Percentiles rank a stretch among this genome's conserved stretches.
These are phyloP conservation scores for Pichia ethanolica DNA, from an alignment of 805 yeast genomes.

Conservation along the genomic window DNA sequence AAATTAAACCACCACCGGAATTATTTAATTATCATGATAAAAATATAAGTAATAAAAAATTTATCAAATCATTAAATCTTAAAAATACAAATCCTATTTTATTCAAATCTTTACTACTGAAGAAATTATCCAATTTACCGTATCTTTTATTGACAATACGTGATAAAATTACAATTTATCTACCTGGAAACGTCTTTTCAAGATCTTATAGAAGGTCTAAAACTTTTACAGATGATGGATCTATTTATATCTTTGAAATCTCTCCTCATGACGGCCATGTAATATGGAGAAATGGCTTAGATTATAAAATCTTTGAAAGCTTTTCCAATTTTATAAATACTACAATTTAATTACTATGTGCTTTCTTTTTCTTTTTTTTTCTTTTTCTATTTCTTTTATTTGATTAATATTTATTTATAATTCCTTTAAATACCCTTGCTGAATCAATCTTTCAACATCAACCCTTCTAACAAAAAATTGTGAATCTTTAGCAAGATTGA, in stretches of 20 bases:
- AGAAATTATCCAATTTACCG: conserved; percentile 1
- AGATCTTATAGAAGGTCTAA: conserved; percentile 20
- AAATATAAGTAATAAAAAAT: neutral
- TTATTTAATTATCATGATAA: conserved; percentile 7
- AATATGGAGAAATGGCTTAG: conserved; percentile 22
- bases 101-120: neutral
- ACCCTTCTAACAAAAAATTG: conserved; percentile 91
- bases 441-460: conserved; percentile 89
- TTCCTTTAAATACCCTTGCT: conserved; percentile 86
- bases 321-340: conserved; percentile 16
- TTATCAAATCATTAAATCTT: neutral
- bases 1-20: conserved; percentile 10
- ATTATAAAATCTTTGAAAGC: conserved; percentile 25
- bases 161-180: neutral
- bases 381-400: neutral
- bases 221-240: neutral
- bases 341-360: too few relatives aligned
- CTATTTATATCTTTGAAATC: conserved; percentile 10
- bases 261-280: neutral
- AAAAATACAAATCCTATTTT: neutral
- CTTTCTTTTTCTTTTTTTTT: too few relatives aligned
- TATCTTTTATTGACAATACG: neutral
- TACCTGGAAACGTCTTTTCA: conserved; percentile 24
- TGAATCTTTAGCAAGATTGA: conserved; percentile 85
- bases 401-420: conserved; percentile 1